Conservation (phyloP, 176 grass and related monocot species). For the Themeda triandra region DNA sequence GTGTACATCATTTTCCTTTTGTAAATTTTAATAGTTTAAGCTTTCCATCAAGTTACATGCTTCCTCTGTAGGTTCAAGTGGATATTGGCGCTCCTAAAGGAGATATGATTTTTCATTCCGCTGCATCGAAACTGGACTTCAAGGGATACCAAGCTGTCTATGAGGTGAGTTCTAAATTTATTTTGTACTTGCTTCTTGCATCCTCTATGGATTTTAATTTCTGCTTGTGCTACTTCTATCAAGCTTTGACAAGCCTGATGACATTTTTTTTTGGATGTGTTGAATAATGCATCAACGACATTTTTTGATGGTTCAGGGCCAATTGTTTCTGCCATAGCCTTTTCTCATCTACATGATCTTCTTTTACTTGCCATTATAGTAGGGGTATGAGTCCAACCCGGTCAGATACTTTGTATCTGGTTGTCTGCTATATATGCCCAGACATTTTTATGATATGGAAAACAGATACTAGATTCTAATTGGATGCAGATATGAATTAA, state of each 20-base stretch:
- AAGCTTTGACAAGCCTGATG: neutral
- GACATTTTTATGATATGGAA: neutral
- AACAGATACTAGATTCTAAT: neutral
- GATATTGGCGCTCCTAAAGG: slow-evolving; percentile 68
- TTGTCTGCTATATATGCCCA: neutral
- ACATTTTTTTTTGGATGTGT: slow-evolving; percentile 3
- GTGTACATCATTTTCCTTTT: neutral
- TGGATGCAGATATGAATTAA: neutral
- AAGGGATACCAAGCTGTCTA: slow-evolving; percentile 78
- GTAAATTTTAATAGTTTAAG: neutral
- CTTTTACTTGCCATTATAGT: neutral
- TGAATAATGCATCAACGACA: neutral
- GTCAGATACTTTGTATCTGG: neutral
- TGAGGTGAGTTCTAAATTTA: slow-evolving; percentile 52
- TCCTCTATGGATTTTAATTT: neutral
- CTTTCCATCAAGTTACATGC: slow-evolving; percentile 1
- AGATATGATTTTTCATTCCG: slow-evolving; percentile 61
- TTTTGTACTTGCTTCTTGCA: slow-evolving; percentile 23
- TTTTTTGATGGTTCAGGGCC: slow-evolving; percentile 4
- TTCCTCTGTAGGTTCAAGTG: slow-evolving; percentile 78
- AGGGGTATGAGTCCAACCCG: neutral
- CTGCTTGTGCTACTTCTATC: neutral
- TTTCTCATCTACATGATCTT: slow-evolving; percentile 21
- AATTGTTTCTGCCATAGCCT: neutral
- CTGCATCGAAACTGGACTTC: slow-evolving; percentile 70